Evolutionary conservation across 1,284 basidiomycete genomes (phyloP).

Genomic region (Ceratobasidium theobromae): DNA sequence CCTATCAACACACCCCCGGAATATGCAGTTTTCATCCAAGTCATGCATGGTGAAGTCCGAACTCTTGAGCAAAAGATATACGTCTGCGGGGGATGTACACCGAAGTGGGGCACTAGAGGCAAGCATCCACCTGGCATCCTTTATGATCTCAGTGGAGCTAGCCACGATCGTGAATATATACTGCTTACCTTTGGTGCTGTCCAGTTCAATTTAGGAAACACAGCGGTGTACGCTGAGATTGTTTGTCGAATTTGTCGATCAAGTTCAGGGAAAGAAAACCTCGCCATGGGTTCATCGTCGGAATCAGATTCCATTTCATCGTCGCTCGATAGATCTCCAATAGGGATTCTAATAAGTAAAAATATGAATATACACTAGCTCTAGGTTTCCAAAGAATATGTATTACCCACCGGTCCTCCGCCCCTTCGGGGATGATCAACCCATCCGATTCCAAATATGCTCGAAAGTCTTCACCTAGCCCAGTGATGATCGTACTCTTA

Average conservation of each 20-base stretch:
- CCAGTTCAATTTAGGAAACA: conserved; percentile 96
- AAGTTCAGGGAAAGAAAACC: conserved; percentile 73
- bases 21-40: conserved; percentile 60
- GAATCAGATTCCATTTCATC: conserved; percentile 42
- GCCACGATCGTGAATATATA: not conserved
- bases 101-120: conserved; percentile 83
- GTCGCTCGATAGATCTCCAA: conserved; percentile 58
- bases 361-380: conserved; percentile 40
- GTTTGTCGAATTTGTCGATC: conserved; percentile 70
- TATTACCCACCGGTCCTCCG: conserved; percentile 65
- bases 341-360: conserved; percentile 42
- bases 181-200: conserved; percentile 77
- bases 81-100: conserved; percentile 84
- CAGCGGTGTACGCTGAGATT: conserved; percentile 72
- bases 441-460: conserved; percentile 78
- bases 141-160: conserved; percentile 22
- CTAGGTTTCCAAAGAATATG: conserved; percentile 35
- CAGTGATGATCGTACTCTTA: conserved; percentile 75
- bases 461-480: conserved; percentile 64
- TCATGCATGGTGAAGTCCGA: conserved; percentile 90
- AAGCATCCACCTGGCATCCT: conserved; percentile 94
- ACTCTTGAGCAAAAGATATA: conserved; percentile 91
- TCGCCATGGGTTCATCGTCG: conserved; percentile 36
- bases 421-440: conserved; percentile 79
- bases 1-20: conserved; percentile 55